Conservation (phyloP, 2,329 filamentous ascomycete genomes). For the Aspergillus clavatus region DNA sequence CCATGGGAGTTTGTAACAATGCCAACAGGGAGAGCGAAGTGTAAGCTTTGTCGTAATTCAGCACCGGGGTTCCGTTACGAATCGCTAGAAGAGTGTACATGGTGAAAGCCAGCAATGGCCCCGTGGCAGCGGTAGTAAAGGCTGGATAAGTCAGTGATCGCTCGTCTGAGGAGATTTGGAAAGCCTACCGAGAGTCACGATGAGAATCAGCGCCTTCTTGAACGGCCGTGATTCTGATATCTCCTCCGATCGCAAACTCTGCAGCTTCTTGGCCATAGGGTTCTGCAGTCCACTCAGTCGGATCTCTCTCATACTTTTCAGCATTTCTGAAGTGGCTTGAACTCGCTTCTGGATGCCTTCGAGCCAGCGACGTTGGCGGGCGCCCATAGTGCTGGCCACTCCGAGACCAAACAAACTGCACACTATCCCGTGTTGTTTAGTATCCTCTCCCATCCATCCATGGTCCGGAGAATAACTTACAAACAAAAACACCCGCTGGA, state of each 20-base stretch:
- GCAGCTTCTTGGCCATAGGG: constrained; percentile 27
- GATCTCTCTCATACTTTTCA: constrained; percentile 38
- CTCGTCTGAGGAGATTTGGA: too few relatives aligned
- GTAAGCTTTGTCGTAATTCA: too few relatives aligned
- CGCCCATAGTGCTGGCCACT: constrained; percentile 3
- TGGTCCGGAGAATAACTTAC: background rate
- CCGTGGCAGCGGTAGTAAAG: too few relatives aligned
- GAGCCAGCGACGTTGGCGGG: constrained; percentile 24
- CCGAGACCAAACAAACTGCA: constrained; percentile 1
- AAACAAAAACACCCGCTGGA: constrained; percentile 19
- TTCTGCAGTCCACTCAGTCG: constrained; percentile 37
- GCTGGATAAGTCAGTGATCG: too few relatives aligned
- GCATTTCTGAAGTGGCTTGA: constrained; percentile 23
- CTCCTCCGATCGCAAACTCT: constrained; percentile 34
- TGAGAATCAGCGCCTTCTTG: constrained; percentile 3
- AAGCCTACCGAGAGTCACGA: too few relatives aligned
- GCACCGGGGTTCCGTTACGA: too few relatives aligned
- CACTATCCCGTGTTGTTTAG: background rate
- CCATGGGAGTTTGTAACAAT: too few relatives aligned
- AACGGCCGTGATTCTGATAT: constrained; percentile 22
- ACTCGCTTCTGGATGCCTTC: constrained; percentile 23
- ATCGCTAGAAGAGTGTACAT: too few relatives aligned
- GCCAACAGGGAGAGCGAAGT: too few relatives aligned
- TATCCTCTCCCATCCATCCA: too few relatives aligned
- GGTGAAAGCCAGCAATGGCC: too few relatives aligned